Evolutionary conservation across 176 grass and related monocot species (phyloP).

Genomic region (Metroxylon sagu): DNA sequence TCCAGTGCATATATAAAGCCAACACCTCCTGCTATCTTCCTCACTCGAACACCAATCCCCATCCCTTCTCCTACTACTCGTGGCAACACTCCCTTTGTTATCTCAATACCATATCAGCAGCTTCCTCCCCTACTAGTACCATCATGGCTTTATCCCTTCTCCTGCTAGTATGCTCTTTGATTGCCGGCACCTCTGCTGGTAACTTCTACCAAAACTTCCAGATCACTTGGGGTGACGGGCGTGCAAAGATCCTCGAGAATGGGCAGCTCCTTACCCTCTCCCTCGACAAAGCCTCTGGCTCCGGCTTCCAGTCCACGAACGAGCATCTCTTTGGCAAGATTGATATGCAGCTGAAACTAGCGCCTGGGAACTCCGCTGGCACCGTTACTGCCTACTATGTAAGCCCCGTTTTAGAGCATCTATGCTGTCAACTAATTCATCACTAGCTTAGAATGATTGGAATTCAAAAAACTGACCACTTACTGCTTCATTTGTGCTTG

Average conservation of each 20-base stretch:
- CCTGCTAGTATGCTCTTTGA: constrained; percentile 7
- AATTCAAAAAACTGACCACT: too few species aligned
- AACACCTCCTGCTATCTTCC: constrained; percentile 5
- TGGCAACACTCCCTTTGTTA: neutral
- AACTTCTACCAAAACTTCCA: constrained; percentile 62
- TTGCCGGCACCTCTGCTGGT: constrained; percentile 16
- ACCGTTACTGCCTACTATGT: constrained; percentile 90
- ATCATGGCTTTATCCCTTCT: constrained; percentile 3
- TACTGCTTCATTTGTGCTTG: neutral
- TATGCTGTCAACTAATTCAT: too few species aligned
- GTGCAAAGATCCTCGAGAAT: constrained; percentile 41
- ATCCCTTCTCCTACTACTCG: constrained; percentile 14
- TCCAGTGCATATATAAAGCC: too few species aligned
- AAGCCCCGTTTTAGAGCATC: neutral
- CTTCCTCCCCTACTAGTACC: constrained; percentile 13
- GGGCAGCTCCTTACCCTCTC: constrained; percentile 52
- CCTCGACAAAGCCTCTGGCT: constrained; percentile 58
- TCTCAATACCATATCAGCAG: constrained; percentile 12
- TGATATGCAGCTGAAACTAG: constrained; percentile 83
- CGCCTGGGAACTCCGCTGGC: constrained; percentile 75
- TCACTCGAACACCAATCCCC: constrained; percentile 51
- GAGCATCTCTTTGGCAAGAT: constrained; percentile 91
- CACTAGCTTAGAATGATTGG: too few species aligned
- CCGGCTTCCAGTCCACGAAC: constrained; percentile 76
- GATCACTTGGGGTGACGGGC: constrained; percentile 72